These are phyloP conservation scores for Podospora tetraspora DNA, from an alignment of 495 filamentous ascomycete species.

Conservation along the genomic window DNA sequence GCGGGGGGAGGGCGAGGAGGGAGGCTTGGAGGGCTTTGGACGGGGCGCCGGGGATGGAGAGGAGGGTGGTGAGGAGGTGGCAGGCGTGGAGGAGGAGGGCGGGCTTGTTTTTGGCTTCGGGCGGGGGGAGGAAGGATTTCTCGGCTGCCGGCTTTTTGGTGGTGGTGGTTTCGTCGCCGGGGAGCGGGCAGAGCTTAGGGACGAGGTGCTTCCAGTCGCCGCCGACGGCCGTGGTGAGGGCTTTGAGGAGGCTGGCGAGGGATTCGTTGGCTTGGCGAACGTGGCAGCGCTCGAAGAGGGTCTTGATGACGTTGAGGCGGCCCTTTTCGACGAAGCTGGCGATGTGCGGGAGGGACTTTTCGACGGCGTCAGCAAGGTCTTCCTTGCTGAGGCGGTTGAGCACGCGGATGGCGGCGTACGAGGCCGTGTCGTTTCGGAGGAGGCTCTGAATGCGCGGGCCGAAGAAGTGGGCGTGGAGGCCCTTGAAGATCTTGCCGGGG, in stretches of 20 bases:
- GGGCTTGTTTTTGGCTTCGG: slow-evolving; percentile 37
- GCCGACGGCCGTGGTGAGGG: slow-evolving; percentile 55
- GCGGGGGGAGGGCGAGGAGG: slow-evolving; percentile 32
- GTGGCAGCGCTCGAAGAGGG: slow-evolving; percentile 74
- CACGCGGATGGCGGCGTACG: slow-evolving; percentile 73
- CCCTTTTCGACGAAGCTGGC: slow-evolving; percentile 63
- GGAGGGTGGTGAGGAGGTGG: slow-evolving; percentile 38
- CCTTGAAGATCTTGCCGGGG: slow-evolving; percentile 85
- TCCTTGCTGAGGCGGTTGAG: slow-evolving; percentile 80
- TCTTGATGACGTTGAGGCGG: slow-evolving; percentile 70
- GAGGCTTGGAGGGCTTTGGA: slow-evolving; percentile 40
- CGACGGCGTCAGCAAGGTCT: slow-evolving; percentile 65
- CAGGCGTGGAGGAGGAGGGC: slow-evolving; percentile 42
- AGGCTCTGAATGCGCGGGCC: slow-evolving; percentile 68
- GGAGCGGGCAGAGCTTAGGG: slow-evolving; percentile 49
- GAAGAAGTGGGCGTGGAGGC: slow-evolving; percentile 68
- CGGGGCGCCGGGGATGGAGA: slow-evolving; percentile 38
- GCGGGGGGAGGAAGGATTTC: slow-evolving; percentile 18
- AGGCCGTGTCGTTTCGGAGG: slow-evolving; percentile 81
- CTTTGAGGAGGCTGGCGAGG: slow-evolving; percentile 53
- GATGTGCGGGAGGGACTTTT: slow-evolving; percentile 63
- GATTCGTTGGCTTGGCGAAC: slow-evolving; percentile 54
- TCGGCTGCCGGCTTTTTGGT: slow-evolving; percentile 28
- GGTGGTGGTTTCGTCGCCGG: slow-evolving; percentile 31
- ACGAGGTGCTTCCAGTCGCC: slow-evolving; percentile 50